A percentile compares a stretch with the other conserved stretches of the same genome.
These are phyloP conservation scores for Amanita phalloides DNA, from an alignment of 768 basidiomycete species.

Conservation along the genomic window DNA sequence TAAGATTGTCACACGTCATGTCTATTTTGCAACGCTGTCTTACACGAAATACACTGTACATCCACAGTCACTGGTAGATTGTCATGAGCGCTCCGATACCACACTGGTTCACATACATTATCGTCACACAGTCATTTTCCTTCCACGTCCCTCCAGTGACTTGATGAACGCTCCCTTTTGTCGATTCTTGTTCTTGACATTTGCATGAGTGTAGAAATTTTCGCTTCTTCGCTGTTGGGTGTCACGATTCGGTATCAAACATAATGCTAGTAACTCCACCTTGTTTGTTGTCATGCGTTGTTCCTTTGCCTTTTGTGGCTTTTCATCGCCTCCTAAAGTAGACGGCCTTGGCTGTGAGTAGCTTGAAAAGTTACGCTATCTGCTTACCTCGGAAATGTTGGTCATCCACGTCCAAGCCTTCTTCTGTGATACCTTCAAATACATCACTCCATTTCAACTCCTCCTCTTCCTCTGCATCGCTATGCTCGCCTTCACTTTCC, in stretches of 20 bases:
- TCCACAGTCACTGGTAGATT: not conserved
- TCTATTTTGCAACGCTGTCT: not conserved
- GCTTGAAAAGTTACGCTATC: slow-evolving; percentile 3
- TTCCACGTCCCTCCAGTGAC: slow-evolving; percentile 34
- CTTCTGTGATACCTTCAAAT: slow-evolving; percentile 46
- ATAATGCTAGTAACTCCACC: slow-evolving; percentile 23
- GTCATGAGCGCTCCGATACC: not conserved
- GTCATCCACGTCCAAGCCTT: slow-evolving; percentile 15
- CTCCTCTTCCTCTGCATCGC: slow-evolving; percentile 28
- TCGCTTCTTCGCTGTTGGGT: slow-evolving; percentile 61
- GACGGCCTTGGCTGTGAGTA: not conserved
- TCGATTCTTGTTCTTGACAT: slow-evolving; percentile 84
- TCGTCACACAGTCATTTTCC: slow-evolving; percentile 14
- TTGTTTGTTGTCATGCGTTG: slow-evolving; percentile 92
- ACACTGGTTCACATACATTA: not conserved
- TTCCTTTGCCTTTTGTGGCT: slow-evolving; percentile 37
- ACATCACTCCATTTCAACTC: slow-evolving; percentile 83
- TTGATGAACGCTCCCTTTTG: slow-evolving; percentile 51
- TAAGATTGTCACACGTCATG: not conserved
- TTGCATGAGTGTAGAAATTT: slow-evolving; percentile 81
- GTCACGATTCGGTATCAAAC: not conserved
- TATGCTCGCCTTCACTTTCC: slow-evolving; percentile 25
- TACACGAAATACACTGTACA: not conserved
- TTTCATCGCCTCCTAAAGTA: slow-evolving; percentile 23
- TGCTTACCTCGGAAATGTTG: slow-evolving; percentile 9